Evolutionary conservation across 1,284 basidiomycete genomes (phyloP).

Genomic region (Rhodotorula sp.): DNA sequence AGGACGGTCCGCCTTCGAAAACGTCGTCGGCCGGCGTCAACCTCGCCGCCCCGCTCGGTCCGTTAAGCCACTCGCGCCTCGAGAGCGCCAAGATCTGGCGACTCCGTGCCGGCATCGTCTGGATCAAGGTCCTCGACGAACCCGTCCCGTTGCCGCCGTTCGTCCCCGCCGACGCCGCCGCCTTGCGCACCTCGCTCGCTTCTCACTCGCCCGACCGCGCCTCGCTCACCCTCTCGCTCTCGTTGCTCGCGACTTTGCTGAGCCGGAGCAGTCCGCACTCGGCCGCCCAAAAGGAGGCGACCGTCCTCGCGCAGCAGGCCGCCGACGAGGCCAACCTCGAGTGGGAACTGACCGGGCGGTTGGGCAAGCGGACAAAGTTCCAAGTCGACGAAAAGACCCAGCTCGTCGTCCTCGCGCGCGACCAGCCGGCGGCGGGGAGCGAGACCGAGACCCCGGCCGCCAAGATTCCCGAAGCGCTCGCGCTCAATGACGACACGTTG

Average conservation of each 20-base stretch:
- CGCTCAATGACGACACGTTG: slow-evolving; percentile 92
- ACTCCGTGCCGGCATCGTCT: slow-evolving; percentile 69
- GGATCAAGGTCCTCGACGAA: slow-evolving; percentile 83
- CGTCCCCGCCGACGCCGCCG: slow-evolving; percentile 44
- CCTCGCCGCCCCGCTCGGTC: slow-evolving; percentile 48
- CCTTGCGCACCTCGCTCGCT: slow-evolving; percentile 26
- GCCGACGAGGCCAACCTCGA: slow-evolving; percentile 73
- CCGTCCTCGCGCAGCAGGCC: slow-evolving; percentile 74
- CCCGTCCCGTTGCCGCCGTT: slow-evolving; percentile 65
- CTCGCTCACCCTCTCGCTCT: slow-evolving; percentile 72
- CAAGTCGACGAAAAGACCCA: slow-evolving; percentile 83
- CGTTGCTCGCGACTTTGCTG: slow-evolving; percentile 71
- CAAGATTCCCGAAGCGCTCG: slow-evolving; percentile 67
- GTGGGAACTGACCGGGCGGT: slow-evolving; percentile 88
- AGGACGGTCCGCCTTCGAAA: no score
- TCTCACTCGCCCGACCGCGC: slow-evolving; percentile 51
- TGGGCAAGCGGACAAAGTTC: slow-evolving; percentile 93
- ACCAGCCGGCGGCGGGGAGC: no score
- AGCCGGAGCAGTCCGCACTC: slow-evolving; percentile 55
- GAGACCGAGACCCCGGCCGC: slow-evolving; percentile 19
- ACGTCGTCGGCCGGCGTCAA: slow-evolving; percentile 62
- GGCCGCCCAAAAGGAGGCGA: slow-evolving; percentile 63
- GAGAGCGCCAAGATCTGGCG: slow-evolving; percentile 61
- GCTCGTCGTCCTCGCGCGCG: slow-evolving; percentile 85
- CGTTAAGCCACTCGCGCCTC: slow-evolving; percentile 52